phyloP scores from a whole-genome alignment of 768 basidiomycete species.

The Floccularia luteovirens region DNA sequence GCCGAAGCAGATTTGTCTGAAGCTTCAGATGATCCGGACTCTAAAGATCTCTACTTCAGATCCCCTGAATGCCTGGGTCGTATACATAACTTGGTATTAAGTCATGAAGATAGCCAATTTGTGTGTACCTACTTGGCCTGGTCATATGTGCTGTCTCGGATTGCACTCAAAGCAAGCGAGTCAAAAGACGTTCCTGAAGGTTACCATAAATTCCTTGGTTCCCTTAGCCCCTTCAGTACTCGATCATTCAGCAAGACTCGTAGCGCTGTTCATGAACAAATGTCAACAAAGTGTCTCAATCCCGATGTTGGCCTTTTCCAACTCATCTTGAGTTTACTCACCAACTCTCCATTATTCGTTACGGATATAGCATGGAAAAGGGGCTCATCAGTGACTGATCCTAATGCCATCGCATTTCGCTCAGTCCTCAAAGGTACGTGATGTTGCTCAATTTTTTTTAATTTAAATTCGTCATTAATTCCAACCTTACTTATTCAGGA shows the following conservation, averaged over 20 bases:
- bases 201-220: slow-evolving; percentile 50
- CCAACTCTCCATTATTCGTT: slow-evolving; percentile 69
- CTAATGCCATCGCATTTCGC: slow-evolving; percentile 73
- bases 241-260: slow-evolving; percentile 48
- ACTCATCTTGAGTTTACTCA: slow-evolving; percentile 50
- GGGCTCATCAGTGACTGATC: slow-evolving; percentile 62
- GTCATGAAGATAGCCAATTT: slow-evolving; percentile 55
- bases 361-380: slow-evolving; percentile 63
- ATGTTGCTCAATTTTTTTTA: no score
- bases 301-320: slow-evolving; percentile 55
- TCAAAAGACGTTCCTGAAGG: slow-evolving; percentile 44
- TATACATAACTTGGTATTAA: slow-evolving; percentile 61
- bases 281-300: slow-evolving; percentile 50
- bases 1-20: slow-evolving; percentile 45
- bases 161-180: slow-evolving; percentile 37
- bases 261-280: slow-evolving; percentile 47
- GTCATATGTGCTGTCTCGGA: slow-evolving; percentile 72
- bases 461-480: neutral
- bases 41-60: slow-evolving; percentile 47
- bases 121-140: slow-evolving; percentile 73
- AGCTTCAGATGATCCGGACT: slow-evolving; percentile 38
- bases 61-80: slow-evolving; percentile 55
- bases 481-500: slow-evolving; percentile 35
- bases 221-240: slow-evolving; percentile 32
- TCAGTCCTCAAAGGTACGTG: slow-evolving; percentile 79